Evolutionary conservation across 768 basidiomycete genomes (phyloP), one percentile per base, ranked within the genome.

Genomic region (Gyrodon lividus): DNA sequence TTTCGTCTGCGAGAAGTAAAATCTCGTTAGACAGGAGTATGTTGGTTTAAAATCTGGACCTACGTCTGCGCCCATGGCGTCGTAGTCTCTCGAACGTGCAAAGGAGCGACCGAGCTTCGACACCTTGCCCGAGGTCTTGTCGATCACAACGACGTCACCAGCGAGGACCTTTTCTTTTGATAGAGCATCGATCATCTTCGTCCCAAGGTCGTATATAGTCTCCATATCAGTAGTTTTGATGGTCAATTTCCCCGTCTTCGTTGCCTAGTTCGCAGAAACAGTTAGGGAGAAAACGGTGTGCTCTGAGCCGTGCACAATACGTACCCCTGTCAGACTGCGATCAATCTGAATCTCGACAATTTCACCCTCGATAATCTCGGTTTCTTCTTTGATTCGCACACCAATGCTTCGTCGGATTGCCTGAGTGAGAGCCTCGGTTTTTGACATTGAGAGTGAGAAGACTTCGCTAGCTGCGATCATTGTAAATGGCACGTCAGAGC

Each of bases 211-310:
- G 67, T 99, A 99, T 28, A 99, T 88, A 5, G 97, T 98, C 74
- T 98, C 97, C 97, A 99, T 98, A 69, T 98, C 96, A 2, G 94
- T 97, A 13, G 93, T 96, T 72, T 98, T 98, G 62, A 99, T 89
- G 0, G 97, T 98, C 54, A 98, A 70, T 68, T 97, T 95, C 3
- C 96, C 97, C 2, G 97, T 98, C 74, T 98, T 98, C 4, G 94
- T 97, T 0, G 95, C 92, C 95, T 97, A 60, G 33, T 37, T n/a
- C 26, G 47, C 24, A 48, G 7, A 30, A 23, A 52, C 19, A 3
- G 17, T 24, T 16, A 46, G 50, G 33, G 42, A 20, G 24, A 10
- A 30, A 8, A 20, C 26, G 6, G 22, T 26, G 19, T 3, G 22
- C 16, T 5, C 3, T 16, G 17, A 35, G 23, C 3, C 8, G 19